Conservation (phyloP, 352 stramenopile genomes). For the Phytophthora palmivora region DNA sequence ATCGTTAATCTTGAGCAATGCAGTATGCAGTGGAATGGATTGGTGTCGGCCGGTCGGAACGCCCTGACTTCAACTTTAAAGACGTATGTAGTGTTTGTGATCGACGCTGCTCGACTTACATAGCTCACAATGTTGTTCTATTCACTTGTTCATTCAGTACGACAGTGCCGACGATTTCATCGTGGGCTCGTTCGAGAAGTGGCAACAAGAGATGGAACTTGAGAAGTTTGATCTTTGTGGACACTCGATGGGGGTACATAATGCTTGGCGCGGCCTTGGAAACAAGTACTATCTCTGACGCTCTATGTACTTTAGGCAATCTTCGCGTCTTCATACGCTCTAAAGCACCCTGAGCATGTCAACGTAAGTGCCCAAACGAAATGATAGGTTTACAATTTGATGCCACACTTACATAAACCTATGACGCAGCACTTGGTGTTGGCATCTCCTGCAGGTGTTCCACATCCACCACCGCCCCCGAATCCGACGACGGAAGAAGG, state of each 20-base stretch:
- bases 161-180: slow-evolving; percentile 83
- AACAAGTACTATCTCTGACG: slow-evolving; percentile 4
- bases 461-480: slow-evolving; percentile 55
- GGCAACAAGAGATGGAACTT: slow-evolving; percentile 77
- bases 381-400: no score
- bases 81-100: slow-evolving; percentile 42
- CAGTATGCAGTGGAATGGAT: slow-evolving; percentile 90
- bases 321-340: slow-evolving; percentile 78
- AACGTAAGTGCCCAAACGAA: slow-evolving; percentile 43
- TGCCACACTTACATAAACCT: slow-evolving; percentile 2
- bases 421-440: slow-evolving; percentile 72
- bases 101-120: no score
- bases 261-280: not conserved
- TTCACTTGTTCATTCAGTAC: slow-evolving; percentile 47
- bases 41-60: slow-evolving; percentile 79
- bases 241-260: slow-evolving; percentile 81
- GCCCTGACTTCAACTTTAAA: slow-evolving; percentile 73
- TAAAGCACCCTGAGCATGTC: slow-evolving; percentile 66
- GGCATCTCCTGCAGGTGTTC: slow-evolving; percentile 74
- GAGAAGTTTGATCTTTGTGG: slow-evolving; percentile 76
- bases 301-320: slow-evolving; percentile 57
- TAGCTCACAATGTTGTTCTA: not conserved
- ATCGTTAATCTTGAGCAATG: not conserved
- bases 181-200: slow-evolving; percentile 72
- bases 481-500: slow-evolving; percentile 48